Evolutionary conservation across 164 flowering plant genomes (phyloP).

Genomic region (Santalum album): DNA sequence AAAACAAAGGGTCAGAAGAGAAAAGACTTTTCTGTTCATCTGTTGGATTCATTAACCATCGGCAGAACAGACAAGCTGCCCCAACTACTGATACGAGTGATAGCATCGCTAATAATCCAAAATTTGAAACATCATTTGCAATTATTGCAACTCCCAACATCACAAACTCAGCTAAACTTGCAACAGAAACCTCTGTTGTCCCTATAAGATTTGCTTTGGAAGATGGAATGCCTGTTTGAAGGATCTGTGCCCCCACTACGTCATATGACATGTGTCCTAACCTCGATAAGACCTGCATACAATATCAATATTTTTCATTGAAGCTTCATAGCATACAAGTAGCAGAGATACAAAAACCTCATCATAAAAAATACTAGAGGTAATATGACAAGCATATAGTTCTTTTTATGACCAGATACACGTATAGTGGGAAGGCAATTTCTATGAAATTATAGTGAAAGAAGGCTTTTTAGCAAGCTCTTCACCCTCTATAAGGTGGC

Average conservation of each 20-base stretch:
- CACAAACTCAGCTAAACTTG: conserved; percentile 84
- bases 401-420: too few relatives aligned
- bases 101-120: conserved; percentile 75
- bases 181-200: conserved; percentile 83
- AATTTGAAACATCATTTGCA: conserved; percentile 88
- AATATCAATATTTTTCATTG: background rate
- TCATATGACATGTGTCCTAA: conserved; percentile 98
- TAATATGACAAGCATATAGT: too few relatives aligned
- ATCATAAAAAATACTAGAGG: too few relatives aligned
- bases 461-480: too few relatives aligned
- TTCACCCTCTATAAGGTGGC: too few relatives aligned
- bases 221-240: conserved; percentile 94
- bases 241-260: conserved; percentile 87
- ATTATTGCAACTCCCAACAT: conserved; percentile 90
- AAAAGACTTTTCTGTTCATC: conserved; percentile 75
- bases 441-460: too few relatives aligned
- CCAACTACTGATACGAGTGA: conserved; percentile 85
- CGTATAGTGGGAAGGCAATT: too few relatives aligned
- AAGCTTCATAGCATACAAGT: background rate
- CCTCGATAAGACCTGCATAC: conserved; percentile 72
- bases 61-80: conserved; percentile 82
- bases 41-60: conserved; percentile 79
- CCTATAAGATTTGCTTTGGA: conserved; percentile 91
- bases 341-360: too few relatives aligned
- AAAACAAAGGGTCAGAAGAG: conserved; percentile 48